Base-by-base conservation (phyloP, 202 grass and related monocot genomes). In the Setaria italica region DNA sequence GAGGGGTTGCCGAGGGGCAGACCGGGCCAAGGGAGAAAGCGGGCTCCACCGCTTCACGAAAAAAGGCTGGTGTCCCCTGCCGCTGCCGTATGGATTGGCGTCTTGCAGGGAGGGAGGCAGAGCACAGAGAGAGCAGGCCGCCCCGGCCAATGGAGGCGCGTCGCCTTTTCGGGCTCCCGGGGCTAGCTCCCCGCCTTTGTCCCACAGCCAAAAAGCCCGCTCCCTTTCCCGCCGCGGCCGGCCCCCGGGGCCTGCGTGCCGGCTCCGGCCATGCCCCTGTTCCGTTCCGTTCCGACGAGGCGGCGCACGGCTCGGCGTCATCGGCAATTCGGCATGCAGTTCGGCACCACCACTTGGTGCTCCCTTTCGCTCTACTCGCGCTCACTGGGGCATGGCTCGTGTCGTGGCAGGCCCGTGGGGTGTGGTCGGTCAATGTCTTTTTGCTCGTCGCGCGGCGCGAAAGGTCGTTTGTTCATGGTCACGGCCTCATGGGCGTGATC, bases 161-260 rank as follows among this genome's bases (percentile, higher is more conserved):
- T 67, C 64, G 6, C 59, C 67, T 87, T 79, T 79, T 84, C 12
- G 47, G 50, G 29, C 70, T 39, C 62, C 48, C 37, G 42, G 34
- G 32, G 46, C 21, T 30, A 41, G 43, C 43, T 47, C 45, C 45
- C 13, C 42, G 55, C 6, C 64, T 20, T 41, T 39, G 64, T 30
- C 65, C 89, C 79, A 63, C 74, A 8, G 63, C 53, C 79, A 46
- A 86, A 87, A 92, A 83, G 66, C 82, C 9, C 53, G 70, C 9
- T 0, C 54, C 32, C 82, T 79, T 88, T 53, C 17, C 70, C 15
- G 51, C 15, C 60, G 21, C 42, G 39, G 20, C 21, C 58, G 53
- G 4, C 15, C 3, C 39, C 51, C 54, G 14, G 48, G 48, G 17
- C 5, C 20, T n/a, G 9, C 55, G 55, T 7, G 20, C 25, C 25